Evolutionary conservation across 2,329 filamentous ascomycete species (phyloP).

Genomic region (Clarireedia monteithiana): DNA sequence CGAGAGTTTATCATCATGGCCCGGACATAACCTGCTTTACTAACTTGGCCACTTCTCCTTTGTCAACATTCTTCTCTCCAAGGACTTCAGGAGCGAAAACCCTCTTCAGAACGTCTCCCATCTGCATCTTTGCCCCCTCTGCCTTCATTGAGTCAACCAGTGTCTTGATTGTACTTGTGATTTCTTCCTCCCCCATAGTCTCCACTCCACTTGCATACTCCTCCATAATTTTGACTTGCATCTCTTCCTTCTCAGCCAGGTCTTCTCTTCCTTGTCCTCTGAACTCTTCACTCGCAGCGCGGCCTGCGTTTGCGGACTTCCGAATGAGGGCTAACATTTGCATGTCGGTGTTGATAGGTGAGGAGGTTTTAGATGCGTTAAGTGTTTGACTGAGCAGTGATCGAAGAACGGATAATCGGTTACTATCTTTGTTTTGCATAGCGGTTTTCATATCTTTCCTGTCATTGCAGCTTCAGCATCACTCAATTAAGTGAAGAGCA

Average conservation of each 20-base stretch:
- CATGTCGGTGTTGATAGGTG: slow-evolving; percentile 62
- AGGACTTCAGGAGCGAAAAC: slow-evolving; percentile 45
- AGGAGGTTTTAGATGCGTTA: slow-evolving; percentile 66
- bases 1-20: not conserved
- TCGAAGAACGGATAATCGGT: slow-evolving; percentile 62
- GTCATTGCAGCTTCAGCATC: not conserved
- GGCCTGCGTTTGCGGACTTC: slow-evolving; percentile 50
- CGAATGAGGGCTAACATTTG: slow-evolving; percentile 61
- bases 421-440: slow-evolving; percentile 56
- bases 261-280: slow-evolving; percentile 55
- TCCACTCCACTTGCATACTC: slow-evolving; percentile 55
- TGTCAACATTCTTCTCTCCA: slow-evolving; percentile 58
- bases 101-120: slow-evolving; percentile 58
- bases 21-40: slow-evolving; percentile 44
- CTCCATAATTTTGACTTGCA: slow-evolving; percentile 56
- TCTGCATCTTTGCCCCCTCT: slow-evolving; percentile 37
- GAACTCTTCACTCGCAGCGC: slow-evolving; percentile 58
- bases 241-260: slow-evolving; percentile 61
- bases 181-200: slow-evolving; percentile 49
- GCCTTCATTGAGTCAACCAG: slow-evolving; percentile 44
- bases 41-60: slow-evolving; percentile 49
- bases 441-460: slow-evolving; percentile 53
- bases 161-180: slow-evolving; percentile 44
- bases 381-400: slow-evolving; percentile 60
- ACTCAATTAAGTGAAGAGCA: no score